phyloP scores from a whole-genome alignment of 129 eudicot genomes.

The Smallanthus sonchifolius region DNA sequence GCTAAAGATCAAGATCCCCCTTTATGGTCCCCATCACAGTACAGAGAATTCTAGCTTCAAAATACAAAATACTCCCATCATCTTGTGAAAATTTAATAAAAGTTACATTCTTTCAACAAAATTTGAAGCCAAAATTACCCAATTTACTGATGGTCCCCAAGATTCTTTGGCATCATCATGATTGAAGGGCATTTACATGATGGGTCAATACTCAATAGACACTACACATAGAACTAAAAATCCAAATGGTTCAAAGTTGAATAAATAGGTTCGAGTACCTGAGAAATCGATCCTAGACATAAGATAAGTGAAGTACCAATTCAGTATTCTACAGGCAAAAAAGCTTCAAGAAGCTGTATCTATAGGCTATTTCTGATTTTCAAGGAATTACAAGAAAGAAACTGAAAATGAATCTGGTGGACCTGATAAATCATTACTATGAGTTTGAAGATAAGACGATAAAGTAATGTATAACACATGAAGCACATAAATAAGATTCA shows the following conservation, averaged over 20 bases:
- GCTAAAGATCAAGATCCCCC: conserved; percentile 17
- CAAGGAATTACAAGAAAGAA: conserved; percentile 19
- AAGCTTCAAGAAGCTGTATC: conserved; percentile 6
- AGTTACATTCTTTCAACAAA: background rate
- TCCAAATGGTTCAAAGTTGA: background rate
- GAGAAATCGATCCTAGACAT: background rate
- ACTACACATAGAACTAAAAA: background rate
- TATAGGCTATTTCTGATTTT: background rate
- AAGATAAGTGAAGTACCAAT: background rate
- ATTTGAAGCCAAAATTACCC: background rate
- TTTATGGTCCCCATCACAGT: conserved; percentile 20
- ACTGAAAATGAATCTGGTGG: conserved; percentile 30
- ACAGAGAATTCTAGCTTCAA: conserved; percentile 15
- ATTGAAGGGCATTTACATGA: background rate
- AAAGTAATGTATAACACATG: conserved; percentile 13
- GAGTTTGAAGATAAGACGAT: conserved; percentile 29
- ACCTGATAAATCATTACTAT: conserved; percentile 21
- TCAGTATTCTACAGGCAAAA: background rate
- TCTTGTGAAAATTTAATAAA: background rate
- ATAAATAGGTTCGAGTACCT: background rate
- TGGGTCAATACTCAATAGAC: background rate
- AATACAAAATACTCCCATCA: background rate
- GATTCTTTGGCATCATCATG: background rate
- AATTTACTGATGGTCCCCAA: background rate
- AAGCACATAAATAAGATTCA: conserved; percentile 17